phyloP scores from a whole-genome alignment of 2,329 filamentous ascomycete species.

The Exophiala lecanii-corni region DNA sequence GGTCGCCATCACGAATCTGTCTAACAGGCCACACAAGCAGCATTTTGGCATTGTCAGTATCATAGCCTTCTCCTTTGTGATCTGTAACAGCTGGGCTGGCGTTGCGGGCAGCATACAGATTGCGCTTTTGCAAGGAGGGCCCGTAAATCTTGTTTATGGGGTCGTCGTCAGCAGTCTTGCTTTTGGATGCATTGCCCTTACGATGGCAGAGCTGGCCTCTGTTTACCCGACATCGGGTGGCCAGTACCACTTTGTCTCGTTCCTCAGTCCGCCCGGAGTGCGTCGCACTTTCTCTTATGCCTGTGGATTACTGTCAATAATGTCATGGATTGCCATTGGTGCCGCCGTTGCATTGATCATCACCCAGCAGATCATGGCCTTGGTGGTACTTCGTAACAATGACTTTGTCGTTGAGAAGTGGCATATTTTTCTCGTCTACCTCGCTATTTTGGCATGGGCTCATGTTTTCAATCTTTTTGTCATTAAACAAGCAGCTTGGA shows the following conservation, averaged over 20 bases:
- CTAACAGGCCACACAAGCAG: too few relatives aligned
- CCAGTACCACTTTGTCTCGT: constrained; percentile 40
- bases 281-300: constrained; percentile 31
- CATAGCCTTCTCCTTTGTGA: constrained; percentile 24
- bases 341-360: constrained; percentile 32
- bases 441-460: constrained; percentile 31
- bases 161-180: constrained; percentile 27
- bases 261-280: constrained; percentile 28
- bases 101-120: constrained; percentile 22
- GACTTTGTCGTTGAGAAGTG: constrained; percentile 32
- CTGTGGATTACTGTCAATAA: constrained; percentile 38
- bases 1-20: too few relatives aligned
- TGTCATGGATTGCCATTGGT: constrained; percentile 33
- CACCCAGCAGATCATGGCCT: constrained; percentile 32
- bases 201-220: constrained; percentile 37
- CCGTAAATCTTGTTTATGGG: constrained; percentile 29
- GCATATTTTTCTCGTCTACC: constrained; percentile 38
- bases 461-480: constrained; percentile 26
- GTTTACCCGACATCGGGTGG: constrained; percentile 39
- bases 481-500: constrained; percentile 2
- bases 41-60: too few relatives aligned
- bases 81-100: constrained; percentile 28
- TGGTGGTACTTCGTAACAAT: constrained; percentile 30
- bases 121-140: constrained; percentile 23
- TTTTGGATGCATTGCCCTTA: constrained; percentile 24